Percentiles rank a stretch among this genome's conserved stretches.
These are phyloP conservation scores for Ephemerocybe angulata DNA, from an alignment of 768 basidiomycete species.

Conservation along the genomic window DNA sequence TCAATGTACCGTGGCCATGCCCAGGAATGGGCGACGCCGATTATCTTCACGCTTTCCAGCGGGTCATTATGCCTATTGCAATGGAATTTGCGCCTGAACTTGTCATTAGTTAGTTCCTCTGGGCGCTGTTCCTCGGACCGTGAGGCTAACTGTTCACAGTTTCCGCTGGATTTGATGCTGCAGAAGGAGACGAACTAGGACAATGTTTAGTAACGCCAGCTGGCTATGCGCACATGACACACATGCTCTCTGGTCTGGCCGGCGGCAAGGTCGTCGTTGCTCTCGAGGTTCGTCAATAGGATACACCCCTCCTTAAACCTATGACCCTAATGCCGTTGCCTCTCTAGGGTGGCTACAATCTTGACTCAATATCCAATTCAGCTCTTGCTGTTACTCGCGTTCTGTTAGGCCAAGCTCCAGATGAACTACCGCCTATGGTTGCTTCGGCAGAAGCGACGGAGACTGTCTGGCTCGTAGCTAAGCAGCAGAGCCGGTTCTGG, in stretches of 20 bases:
- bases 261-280: constrained; percentile 88
- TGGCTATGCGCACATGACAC: constrained; percentile 98
- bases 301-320: background rate
- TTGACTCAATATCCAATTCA: constrained; percentile 83
- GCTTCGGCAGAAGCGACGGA: constrained; percentile 83
- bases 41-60: constrained; percentile 95
- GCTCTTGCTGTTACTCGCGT: constrained; percentile 82
- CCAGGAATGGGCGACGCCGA: constrained; percentile 91
- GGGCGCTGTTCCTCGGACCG: too few species aligned
- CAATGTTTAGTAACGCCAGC: constrained; percentile 87
- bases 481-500: constrained; percentile 90
- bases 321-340: background rate
- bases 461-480: constrained; percentile 84
- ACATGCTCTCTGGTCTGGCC: constrained; percentile 89
- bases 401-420: constrained; percentile 88
- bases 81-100: constrained; percentile 95
- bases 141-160: constrained; percentile 44
- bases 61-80: constrained; percentile 94
- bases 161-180: constrained; percentile 97
- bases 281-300: constrained; percentile 71
- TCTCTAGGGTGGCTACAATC: constrained; percentile 88
- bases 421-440: constrained; percentile 63
- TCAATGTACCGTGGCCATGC: constrained; percentile 94
- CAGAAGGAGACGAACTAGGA: constrained; percentile 87
- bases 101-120: constrained; percentile 75